Evolutionary conservation across 208 protist genomes (phyloP), one percentile per base, ranked within the genome.

Genomic region (Crithidia thermophila): DNA sequence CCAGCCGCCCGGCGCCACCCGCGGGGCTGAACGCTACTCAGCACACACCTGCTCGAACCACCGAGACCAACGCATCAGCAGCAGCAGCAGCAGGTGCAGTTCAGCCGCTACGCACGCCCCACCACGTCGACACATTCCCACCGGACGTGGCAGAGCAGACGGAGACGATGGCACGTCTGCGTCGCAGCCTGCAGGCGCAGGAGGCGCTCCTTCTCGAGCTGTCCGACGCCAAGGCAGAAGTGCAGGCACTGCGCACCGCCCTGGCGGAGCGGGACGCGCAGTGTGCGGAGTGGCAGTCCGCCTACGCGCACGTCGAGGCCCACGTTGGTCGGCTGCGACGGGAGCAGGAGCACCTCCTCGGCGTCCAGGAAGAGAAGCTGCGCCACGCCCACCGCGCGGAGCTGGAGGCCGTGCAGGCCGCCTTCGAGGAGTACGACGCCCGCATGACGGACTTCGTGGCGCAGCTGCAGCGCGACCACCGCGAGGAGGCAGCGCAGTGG

Each of bases 391-490:
- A 88, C 52, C 52, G 50, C 0, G 67, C 55, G 14, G 82, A 88
- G 42, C 55, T 88, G 47, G 59, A 67, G 20, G 75, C 57, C 13
- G 49, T 88, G 16, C 75, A 75, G 39, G 70, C 60, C 13, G 82
- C 82, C 16, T 88, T 88, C 52, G 72, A 78, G 23, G 64, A 74
- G 33, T 88, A 88, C 59, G 79, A 85, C 55, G 39, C 43, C 4
- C 58, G 77, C 31, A 83, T 88, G 72, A 75, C 69, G 0, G 40
- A 52, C 9, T 83, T 81, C 47, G 60, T 85, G 13, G 76, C 77
- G 13, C 65, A 75, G 52, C 47, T 88, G 3, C 39, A 75, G 46
- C 60, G 45, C 37, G 76, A 82, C 5, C 72, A 72, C 20, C 72
- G 75, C 40, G 57, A 56, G 8, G 82, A 81, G 36, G 67, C 51